These are phyloP conservation scores for Fonsecaea nubica DNA, from an alignment of 2,329 filamentous ascomycete genomes.

Conservation along the genomic window DNA sequence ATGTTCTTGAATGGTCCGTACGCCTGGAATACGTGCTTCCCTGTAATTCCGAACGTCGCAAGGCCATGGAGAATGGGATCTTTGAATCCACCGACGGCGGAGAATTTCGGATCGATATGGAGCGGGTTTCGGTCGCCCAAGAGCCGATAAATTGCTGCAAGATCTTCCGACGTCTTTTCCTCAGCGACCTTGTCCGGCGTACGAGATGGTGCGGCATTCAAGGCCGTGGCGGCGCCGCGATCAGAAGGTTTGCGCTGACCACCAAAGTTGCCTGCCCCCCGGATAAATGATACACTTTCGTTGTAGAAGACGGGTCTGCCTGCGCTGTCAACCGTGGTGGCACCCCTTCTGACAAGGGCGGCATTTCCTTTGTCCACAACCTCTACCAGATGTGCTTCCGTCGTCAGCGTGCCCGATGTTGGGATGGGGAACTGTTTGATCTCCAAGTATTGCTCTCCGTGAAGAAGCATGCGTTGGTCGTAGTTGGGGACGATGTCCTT, in stretches of 20 bases:
- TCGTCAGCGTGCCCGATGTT: constrained; percentile 48
- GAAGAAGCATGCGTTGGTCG: constrained; percentile 96
- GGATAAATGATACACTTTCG: constrained; percentile 89
- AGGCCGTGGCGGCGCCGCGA: constrained; percentile 78
- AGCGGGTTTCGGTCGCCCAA: constrained; percentile 96
- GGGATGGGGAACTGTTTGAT: constrained; percentile 89
- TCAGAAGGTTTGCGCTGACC: constrained; percentile 80
- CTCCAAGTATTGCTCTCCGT: constrained; percentile 98
- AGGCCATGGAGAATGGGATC: constrained; percentile 92
- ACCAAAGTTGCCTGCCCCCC: constrained; percentile 87
- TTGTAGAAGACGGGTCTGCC: constrained; percentile 97
- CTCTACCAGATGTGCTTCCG: constrained; percentile 69
- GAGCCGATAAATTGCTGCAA: constrained; percentile 90
- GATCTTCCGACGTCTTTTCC: constrained; percentile 84
- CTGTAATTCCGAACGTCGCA: constrained; percentile 89
- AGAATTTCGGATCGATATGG: constrained; percentile 92
- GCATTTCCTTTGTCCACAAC: constrained; percentile 95
- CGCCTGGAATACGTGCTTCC: constrained; percentile 84
- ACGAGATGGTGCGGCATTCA: constrained; percentile 78
- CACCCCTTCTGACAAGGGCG: constrained; percentile 80
- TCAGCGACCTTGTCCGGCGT: constrained; percentile 84
- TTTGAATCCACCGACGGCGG: constrained; percentile 94
- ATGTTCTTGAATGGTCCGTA: constrained; percentile 87
- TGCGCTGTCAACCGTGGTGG: constrained; percentile 81
- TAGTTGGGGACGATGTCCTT: constrained; percentile 92